Evolutionary conservation across 148 eudicot genomes (phyloP).

Genomic region (Beta vulgaris): DNA sequence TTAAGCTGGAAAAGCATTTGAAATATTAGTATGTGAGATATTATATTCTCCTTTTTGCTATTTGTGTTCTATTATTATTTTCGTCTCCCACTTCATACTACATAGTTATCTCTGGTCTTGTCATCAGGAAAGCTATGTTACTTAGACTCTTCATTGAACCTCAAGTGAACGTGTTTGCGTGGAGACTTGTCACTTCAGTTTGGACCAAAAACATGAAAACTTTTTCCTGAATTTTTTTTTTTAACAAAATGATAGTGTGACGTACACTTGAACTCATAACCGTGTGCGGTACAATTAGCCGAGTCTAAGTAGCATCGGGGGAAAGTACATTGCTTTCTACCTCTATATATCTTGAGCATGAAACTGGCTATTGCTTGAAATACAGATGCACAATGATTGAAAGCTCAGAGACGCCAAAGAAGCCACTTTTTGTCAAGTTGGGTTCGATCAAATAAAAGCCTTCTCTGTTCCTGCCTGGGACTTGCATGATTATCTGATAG

Average conservation of each 20-base stretch:
- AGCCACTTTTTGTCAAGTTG: not conserved
- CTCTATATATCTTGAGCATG: not conserved
- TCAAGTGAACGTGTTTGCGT: not conserved
- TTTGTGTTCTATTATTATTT: not conserved
- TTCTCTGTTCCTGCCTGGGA: no score
- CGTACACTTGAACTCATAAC: not conserved
- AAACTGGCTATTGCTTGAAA: not conserved
- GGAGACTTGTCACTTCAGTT: not conserved
- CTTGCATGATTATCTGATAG: not conserved
- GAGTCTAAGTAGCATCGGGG: not conserved
- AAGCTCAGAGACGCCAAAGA: not conserved
- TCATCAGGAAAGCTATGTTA: not conserved
- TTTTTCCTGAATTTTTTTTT: no score
- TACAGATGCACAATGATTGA: not conserved
- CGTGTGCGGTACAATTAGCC: not conserved
- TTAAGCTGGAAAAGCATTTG: constrained; percentile 7
- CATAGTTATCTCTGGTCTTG: not conserved
- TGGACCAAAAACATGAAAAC: not conserved
- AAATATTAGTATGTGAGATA: not conserved
- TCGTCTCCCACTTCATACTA: not conserved
- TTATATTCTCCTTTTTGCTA: constrained; percentile 1
- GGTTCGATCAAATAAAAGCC: not conserved
- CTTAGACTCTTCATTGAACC: not conserved
- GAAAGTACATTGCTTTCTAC: not conserved
- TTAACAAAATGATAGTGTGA: no score